Base-by-base conservation (phyloP, 2,329 filamentous ascomycete species). In the Pyricularia sp. region DNA sequence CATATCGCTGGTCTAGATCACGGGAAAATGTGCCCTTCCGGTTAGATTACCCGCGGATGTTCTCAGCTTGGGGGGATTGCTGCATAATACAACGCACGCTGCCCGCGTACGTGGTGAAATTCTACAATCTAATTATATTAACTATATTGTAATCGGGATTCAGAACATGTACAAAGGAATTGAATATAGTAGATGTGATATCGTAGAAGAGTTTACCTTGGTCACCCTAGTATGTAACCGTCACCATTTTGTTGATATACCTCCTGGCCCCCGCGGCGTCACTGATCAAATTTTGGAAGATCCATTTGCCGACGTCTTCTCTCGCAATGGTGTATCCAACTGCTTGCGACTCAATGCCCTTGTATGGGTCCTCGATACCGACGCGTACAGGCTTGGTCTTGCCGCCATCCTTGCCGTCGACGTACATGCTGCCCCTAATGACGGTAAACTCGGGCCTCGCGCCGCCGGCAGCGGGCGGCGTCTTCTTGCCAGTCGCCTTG, bases 361-460 rank as follows among this genome's bases (percentile, higher is more conserved):
- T 73, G n/a, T 68, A 59, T 7, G 73, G 73, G 67, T 78, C 76
- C 74, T 79, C 78, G 26, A 78, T 26, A 12, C 69, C 69, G 31
- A 65, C 65, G 17, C 66, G 58, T 42, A 69, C 42, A 7, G 26
- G 23, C 26, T 28, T 69, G 26, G 17, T 2, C 59, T 26, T 68
- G 17, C 26, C 11, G 25, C 70, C 72, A 20, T 64, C 28, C n/a
- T 66, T 64, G 65, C 72, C 71, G 65, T 72, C 69, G 4, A 73
- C 74, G n/a, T 79, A 73, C 12, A 78, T 65, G 64, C 76, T 79
- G 2, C 75, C 71, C 12, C 78, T 72, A 7, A 79, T 68, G 9
- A 80, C 68, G 9, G 78, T 78, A 73, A 73, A 80, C 17, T 61
- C 66, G 25, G 65, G 65, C 36, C 50, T 55, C 17, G 14, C 25